phyloP scores from a whole-genome alignment of 352 stramenopile genomes.

The Pythium sp. region DNA sequence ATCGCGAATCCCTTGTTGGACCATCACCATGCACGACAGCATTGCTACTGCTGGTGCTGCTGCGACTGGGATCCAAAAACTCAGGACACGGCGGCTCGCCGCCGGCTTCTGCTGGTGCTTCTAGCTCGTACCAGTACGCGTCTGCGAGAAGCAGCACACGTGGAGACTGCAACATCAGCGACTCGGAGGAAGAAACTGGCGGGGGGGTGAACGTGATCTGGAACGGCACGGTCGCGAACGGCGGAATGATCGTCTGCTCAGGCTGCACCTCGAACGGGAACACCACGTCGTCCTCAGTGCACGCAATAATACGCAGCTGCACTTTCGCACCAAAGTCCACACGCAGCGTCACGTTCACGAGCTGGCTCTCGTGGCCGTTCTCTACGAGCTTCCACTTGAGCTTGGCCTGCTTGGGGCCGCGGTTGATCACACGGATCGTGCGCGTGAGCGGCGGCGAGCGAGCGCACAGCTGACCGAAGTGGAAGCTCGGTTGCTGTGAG shows the following conservation, averaged over 20 bases:
- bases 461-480: constrained; percentile 48
- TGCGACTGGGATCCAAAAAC: not conserved
- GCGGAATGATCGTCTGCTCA: constrained; percentile 18
- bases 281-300: constrained; percentile 13
- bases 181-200: not conserved
- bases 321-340: constrained; percentile 48
- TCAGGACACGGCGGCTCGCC: not conserved
- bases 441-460: constrained; percentile 36
- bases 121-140: constrained; percentile 52
- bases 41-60: not conserved
- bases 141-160: constrained; percentile 61
- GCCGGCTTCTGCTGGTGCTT: not conserved
- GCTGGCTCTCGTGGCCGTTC: constrained; percentile 44
- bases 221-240: constrained; percentile 41
- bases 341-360: constrained; percentile 52
- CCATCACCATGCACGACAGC: not conserved
- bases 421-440: constrained; percentile 66
- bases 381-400: constrained; percentile 63
- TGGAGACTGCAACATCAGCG: not conserved
- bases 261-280: constrained; percentile 42
- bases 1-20: constrained; percentile 5
- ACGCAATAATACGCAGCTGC: constrained; percentile 41
- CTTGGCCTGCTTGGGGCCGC: constrained; percentile 48
- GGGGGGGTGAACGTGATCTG: constrained; percentile 50
- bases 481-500: constrained; percentile 33